Evolutionary conservation across 1,139 yeast genomes (phyloP), one percentile per base, ranked within the genome.

Genomic region (Hansenula lynferdii): DNA sequence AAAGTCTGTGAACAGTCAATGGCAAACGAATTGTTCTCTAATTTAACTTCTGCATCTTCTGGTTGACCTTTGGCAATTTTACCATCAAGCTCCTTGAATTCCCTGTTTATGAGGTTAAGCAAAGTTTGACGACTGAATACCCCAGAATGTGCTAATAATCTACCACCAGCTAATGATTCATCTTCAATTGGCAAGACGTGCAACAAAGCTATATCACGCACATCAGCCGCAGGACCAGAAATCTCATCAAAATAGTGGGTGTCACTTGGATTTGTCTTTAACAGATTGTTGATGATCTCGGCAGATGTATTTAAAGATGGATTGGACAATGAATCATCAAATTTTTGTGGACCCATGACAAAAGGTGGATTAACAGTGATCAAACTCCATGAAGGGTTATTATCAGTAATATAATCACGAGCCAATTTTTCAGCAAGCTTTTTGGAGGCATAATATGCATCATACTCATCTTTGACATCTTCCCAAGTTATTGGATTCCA

Each of bases 391-490:
- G 55, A 56, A 12, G 75, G 70, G 6, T 62, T 60, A 34, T 59
- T 54, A 12, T 44, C 48, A 38, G 60, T 51, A 24, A 70, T 57
- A 44, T 71, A 77, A 3, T 73, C 69, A 78, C 83, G 74, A 2
- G 77, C 80, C 3, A 75, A 71, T 42, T 57, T 54, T 51, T 76
- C 82, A 14, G 80, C 77, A 41, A 65, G 63, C 23, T 65, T 70
- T 56, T 77, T 77, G 7, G 81, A 73, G 1, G 70, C 77, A 44
- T 59, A 43, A 56, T 76, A 77, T 6, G 72, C 80, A 43, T 55
- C 59, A 42, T 57, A 31, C 28, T 50, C 51, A n/a, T 44, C 47
- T 28, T 54, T 50, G 16, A 62, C 59, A 28, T 62, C 54, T 22
- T 65, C 66, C 65, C 65, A 62, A 23, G 67, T 62, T 23, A 70